Conservation (phyloP, 768 basidiomycete genomes). For the Clitopilus passeckerianus region DNA sequence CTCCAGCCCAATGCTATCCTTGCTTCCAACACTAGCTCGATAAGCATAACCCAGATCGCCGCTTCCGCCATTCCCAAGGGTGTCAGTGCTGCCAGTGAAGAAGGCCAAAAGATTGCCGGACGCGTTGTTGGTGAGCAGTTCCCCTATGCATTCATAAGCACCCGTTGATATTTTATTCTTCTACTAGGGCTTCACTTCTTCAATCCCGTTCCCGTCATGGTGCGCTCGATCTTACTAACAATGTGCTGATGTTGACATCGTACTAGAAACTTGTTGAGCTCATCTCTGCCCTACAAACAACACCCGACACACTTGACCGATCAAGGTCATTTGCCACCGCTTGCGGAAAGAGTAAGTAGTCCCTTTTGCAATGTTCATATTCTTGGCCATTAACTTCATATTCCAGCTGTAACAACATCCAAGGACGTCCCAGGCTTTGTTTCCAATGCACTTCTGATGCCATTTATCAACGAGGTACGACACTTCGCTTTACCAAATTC, state of each 20-base stretch:
- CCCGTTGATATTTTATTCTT: not conserved
- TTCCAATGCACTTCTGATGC: conserved; percentile 94
- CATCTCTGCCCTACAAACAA: conserved; percentile 91
- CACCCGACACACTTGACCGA: conserved; percentile 65
- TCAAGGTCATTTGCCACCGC: conserved; percentile 80
- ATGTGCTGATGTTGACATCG: not conserved
- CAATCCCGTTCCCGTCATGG: conserved; percentile 97
- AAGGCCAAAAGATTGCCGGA: conserved; percentile 58
- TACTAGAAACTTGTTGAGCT: conserved; percentile 88
- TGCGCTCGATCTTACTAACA: conserved; percentile 23
- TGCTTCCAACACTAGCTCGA: conserved; percentile 91
- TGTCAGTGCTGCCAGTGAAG: conserved; percentile 50
- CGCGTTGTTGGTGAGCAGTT: conserved; percentile 71
- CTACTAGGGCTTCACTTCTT: conserved; percentile 83
- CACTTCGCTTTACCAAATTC: not conserved
- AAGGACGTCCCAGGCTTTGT: conserved; percentile 94
- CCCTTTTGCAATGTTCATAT: not conserved
- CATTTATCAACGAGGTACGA: conserved; percentile 89
- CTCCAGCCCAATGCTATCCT: conserved; percentile 73
- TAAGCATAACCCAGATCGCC: conserved; percentile 92
- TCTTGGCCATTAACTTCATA: not conserved
- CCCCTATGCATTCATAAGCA: not conserved
- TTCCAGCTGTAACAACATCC: conserved; percentile 82
- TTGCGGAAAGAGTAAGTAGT: conserved; percentile 78
- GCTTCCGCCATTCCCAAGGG: conserved; percentile 65